These are phyloP conservation scores for Ogataea hybrid DNA, from an alignment of 1,139 yeast species.

Conservation along the genomic window DNA sequence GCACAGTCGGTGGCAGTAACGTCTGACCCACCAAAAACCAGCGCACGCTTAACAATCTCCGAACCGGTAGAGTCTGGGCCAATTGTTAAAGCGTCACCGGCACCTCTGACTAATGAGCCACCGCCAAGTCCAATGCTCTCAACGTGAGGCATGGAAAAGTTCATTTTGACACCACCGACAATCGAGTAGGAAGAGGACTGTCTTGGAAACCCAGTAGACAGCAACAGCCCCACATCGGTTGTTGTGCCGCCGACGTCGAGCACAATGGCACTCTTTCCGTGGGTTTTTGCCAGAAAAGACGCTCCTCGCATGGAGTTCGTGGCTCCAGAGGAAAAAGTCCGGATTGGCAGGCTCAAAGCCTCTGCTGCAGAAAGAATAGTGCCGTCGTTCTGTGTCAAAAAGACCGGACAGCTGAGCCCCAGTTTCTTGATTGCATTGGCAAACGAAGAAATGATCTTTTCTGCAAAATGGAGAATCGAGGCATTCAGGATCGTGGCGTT, in stretches of 20 bases:
- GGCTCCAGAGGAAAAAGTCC: conserved; percentile 37
- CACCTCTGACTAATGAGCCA: conserved; percentile 33
- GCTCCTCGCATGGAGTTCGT: conserved; percentile 39
- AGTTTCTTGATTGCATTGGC: conserved; percentile 26
- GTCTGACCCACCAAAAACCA: conserved; percentile 34
- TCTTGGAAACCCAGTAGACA: conserved; percentile 35
- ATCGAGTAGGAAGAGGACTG: conserved; percentile 32
- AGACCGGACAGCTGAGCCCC: conserved; percentile 32
- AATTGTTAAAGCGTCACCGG: conserved; percentile 24
- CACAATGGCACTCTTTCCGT: conserved; percentile 30
- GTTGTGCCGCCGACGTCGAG: conserved; percentile 38
- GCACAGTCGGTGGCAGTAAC: conserved; percentile 34
- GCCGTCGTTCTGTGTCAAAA: conserved; percentile 36
- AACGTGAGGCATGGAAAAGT: conserved; percentile 36
- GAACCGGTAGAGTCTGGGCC: conserved; percentile 38
- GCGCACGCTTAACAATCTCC: conserved; percentile 29
- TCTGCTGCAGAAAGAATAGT: conserved; percentile 33
- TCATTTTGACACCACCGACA: conserved; percentile 36
- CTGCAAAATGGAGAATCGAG: conserved; percentile 33
- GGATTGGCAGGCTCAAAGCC: conserved; percentile 31
- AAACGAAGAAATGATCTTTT: conserved; percentile 32
- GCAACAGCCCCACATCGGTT: conserved; percentile 33
- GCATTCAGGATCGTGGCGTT: conserved; percentile 36
- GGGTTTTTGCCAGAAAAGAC: conserved; percentile 27
- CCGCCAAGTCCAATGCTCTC: conserved; percentile 36